These are phyloP conservation scores for Citrus inodora DNA, from an alignment of 345 rosid genomes.

Conservation along the genomic window DNA sequence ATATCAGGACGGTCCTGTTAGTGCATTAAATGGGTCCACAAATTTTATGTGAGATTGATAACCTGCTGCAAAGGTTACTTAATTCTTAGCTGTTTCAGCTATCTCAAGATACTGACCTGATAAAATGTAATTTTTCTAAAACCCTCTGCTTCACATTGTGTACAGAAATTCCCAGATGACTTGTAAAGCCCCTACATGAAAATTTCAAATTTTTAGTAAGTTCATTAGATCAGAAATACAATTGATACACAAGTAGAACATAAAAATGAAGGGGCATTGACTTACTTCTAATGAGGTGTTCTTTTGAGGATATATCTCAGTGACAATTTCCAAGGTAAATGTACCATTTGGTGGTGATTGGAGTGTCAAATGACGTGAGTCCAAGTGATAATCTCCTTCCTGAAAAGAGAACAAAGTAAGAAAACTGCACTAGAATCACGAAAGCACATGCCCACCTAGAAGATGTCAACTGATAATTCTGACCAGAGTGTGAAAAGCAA, in stretches of 20 bases:
- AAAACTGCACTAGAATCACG: background rate
- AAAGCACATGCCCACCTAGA: background rate
- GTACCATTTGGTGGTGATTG: conserved; percentile 56
- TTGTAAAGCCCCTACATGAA: conserved; percentile 81
- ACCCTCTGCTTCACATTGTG: conserved; percentile 99
- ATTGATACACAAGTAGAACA: background rate
- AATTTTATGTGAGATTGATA: conserved; percentile 12
- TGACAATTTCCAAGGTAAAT: conserved; percentile 73
- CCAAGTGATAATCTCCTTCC: conserved; percentile 66
- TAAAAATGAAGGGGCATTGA: background rate
- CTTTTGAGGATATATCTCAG: conserved; percentile 82
- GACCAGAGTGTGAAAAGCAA: background rate
- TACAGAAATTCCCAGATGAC: conserved; percentile 91
- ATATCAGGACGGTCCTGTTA: conserved; percentile 94
- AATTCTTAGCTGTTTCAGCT: conserved; percentile 8
- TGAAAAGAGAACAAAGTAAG: conserved; percentile 14
- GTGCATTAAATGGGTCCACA: conserved; percentile 19
- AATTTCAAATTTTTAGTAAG: background rate
- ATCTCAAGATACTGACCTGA: conserved; percentile 50
- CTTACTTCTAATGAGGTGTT: conserved; percentile 90
- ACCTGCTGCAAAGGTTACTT: conserved; percentile 3
- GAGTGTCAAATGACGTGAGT: conserved; percentile 68
- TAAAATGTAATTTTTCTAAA: conserved; percentile 90
- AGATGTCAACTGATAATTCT: background rate
- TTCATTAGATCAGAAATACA: background rate